Conservation (phyloP, 1,284 basidiomycete species). For the Pseudozyma sp. region DNA sequence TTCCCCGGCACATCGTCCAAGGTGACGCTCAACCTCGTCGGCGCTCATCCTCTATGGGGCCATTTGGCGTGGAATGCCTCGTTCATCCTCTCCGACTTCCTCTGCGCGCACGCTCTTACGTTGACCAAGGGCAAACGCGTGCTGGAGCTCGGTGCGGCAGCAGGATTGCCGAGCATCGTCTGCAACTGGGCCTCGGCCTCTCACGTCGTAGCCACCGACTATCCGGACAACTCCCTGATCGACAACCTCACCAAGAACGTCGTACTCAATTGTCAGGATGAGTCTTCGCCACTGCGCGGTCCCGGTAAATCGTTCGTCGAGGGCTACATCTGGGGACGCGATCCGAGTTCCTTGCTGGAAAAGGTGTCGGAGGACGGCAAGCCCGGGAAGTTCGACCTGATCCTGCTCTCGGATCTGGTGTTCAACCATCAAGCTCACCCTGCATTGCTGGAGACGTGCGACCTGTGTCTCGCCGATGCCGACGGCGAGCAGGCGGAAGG, state of each 20-base stretch:
- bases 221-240: constrained; percentile 84
- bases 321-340: constrained; percentile 91
- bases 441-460: constrained; percentile 82
- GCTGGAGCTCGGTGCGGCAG: constrained; percentile 92
- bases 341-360: constrained; percentile 74
- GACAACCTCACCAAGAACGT: constrained; percentile 83
- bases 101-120: constrained; percentile 70
- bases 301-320: constrained; percentile 60
- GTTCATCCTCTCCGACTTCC: constrained; percentile 68
- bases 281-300: constrained; percentile 47
- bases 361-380: constrained; percentile 64
- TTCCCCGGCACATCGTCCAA: constrained; percentile 40
- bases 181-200: constrained; percentile 52
- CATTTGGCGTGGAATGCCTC: constrained; percentile 80
- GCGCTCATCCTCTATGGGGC: constrained; percentile 89
- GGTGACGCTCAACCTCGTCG: constrained; percentile 78
- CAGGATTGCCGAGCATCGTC: constrained; percentile 78
- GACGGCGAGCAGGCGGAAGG: constrained; percentile 19
- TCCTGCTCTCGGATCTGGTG: constrained; percentile 90
- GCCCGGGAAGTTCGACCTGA: constrained; percentile 76
- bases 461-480: constrained; percentile 70
- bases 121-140: constrained; percentile 72
- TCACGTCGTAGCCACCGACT: constrained; percentile 87
- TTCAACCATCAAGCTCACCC: constrained; percentile 83
- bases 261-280: constrained; percentile 72